A percentile compares a stretch with the other conserved stretches of the same genome.
phyloP scores from a whole-genome alignment of 2,329 filamentous ascomycete species.

The Sordariomycetes sp. region DNA sequence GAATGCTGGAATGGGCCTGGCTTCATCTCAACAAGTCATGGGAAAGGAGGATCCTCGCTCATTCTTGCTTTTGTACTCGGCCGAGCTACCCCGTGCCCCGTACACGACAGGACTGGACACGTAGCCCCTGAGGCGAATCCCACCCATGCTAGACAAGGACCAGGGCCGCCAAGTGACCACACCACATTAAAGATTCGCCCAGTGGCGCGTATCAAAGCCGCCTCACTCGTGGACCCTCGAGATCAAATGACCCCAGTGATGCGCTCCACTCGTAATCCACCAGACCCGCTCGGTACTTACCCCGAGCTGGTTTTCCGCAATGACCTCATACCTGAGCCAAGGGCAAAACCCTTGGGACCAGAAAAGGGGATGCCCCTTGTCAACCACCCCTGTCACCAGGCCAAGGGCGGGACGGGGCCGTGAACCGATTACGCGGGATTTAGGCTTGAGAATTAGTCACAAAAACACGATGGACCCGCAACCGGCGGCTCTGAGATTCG shows the following conservation, averaged over 20 bases:
- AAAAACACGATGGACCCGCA: not conserved
- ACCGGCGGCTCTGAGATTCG: constrained; percentile 1
- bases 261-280: not conserved
- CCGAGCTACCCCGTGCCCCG: not conserved
- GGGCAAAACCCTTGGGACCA: no score
- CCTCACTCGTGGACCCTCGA: not conserved
- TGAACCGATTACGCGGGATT: not conserved
- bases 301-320: not conserved
- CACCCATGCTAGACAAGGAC: not conserved
- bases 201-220: not conserved
- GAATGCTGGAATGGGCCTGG: not conserved
- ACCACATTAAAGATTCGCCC: not conserved
- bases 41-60: not conserved
- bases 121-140: no score
- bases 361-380: not conserved
- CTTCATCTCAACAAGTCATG: not conserved
- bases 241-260: not conserved
- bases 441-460: constrained; percentile 3
- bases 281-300: not conserved
- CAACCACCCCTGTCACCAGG: not conserved
- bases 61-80: not conserved
- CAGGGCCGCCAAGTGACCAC: not conserved
- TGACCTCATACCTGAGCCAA: no score
- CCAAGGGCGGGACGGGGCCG: not conserved
- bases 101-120: no score